Base-by-base conservation (phyloP, 768 basidiomycete genomes). In the Phaeotremella fagi region DNA sequence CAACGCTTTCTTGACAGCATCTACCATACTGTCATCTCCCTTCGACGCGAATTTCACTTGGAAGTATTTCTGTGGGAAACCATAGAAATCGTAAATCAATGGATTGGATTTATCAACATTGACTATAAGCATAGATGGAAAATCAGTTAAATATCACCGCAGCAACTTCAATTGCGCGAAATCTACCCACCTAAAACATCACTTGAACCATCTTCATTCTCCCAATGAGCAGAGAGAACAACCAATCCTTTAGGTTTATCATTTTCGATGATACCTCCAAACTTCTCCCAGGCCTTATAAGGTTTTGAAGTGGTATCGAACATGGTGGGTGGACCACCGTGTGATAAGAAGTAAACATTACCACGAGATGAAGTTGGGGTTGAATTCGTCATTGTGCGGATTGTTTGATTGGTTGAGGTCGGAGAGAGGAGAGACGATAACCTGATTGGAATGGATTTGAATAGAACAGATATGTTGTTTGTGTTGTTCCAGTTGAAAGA, bases 201-300 rank as follows among this genome's bases (percentile, higher is more conserved):
- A 0, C 26, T 47, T 11, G 50, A 22, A 16, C 42, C 35, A 15
- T 16, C 25, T 1, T 54, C 48, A 37, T 62, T 61, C 51, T 73
- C 71, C 71, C 71, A 73, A 51, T 73, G 71, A 1, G 71, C 71
- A 15, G 64, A 67, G 37, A 73, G 63, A 12, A 61, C 55, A 2
- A 71, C 58, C 1, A 73, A 47, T 3, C 69, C 71, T 29, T 58
- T 66, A 2, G 69, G 66, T 20, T 55, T 48, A 5, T 61, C 44
- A 12, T 48, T 42, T 20, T 35, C 29, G 26, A 71, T 46, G 6
- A 46, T 28, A 23, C 48, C 37, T 2, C 67, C 70, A 28, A 59
- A 50, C 24, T 54, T 48, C 44, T 53, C n/a, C 71, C 71, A 73
- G 15, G 65, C 67, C 29, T 62, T 51, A 43, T 71, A 73, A 14